phyloP scores from a whole-genome alignment of 2,329 filamentous ascomycete species.

The Diplodia mutila region DNA sequence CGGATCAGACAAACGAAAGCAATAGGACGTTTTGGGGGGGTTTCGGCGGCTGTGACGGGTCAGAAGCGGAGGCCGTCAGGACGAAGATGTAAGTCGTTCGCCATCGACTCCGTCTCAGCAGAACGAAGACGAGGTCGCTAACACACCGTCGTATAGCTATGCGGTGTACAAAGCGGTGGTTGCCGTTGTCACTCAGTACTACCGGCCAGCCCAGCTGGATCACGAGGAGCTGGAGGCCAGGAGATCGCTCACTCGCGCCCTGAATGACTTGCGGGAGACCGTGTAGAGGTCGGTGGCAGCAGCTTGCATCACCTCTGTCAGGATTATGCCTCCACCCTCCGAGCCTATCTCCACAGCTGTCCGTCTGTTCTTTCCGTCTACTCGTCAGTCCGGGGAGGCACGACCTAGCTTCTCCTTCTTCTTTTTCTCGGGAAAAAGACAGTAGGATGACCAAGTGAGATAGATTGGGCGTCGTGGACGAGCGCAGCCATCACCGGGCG shows the following conservation, averaged over 20 bases:
- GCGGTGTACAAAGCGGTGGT: conserved; percentile 49
- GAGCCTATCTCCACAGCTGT: neutral
- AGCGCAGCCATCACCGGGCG: neutral
- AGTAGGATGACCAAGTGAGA: neutral
- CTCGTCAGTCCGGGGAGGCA: neutral
- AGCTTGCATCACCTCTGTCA: neutral
- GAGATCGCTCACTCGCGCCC: conserved; percentile 44
- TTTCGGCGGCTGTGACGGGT: conserved; percentile 42
- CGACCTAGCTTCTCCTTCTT: neutral
- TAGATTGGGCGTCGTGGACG: neutral
- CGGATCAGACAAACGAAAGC: conserved; percentile 14
- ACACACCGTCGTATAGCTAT: conserved; percentile 43
- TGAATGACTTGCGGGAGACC: conserved; percentile 38
- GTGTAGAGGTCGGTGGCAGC: neutral
- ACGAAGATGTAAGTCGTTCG: conserved; percentile 46
- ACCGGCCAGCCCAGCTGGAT: conserved; percentile 45
- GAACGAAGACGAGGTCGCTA: neutral
- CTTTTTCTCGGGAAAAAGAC: no score
- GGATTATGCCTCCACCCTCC: neutral
- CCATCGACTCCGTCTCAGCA: neutral
- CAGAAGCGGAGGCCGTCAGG: conserved; percentile 40
- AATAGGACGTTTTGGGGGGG: conserved; percentile 47
- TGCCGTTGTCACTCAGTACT: conserved; percentile 49
- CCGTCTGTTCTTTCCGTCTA: neutral
- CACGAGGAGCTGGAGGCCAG: conserved; percentile 50